Evolutionary conservation across 1,284 basidiomycete species (phyloP), one percentile per base, ranked within the genome.

Genomic region (Erythrobasidium hasegawianum): DNA sequence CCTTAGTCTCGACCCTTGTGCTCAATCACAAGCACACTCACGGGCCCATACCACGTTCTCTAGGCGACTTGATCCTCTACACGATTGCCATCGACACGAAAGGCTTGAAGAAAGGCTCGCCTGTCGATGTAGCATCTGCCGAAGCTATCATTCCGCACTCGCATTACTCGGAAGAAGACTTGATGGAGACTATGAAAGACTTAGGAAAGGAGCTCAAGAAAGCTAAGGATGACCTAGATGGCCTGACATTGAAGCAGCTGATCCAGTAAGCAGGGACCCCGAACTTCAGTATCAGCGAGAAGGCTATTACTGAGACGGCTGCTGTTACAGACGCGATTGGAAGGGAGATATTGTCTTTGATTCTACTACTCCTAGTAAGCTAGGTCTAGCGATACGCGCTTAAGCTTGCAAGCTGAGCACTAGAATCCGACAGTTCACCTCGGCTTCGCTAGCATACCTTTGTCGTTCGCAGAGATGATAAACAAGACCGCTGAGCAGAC

Each of bases 81-180:
- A 73, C 74, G 2, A 76, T 76, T 38, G 75, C 75, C 9, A 70
- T 76, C 54, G 75, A 76, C 59, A 72, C 71, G 3, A 69, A 73
- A 38, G 75, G 73, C 0, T 61, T 76, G 14, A 71, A 73, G 20
- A 72, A 71, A 38, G 62, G 56, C 14, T 20, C 20, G 8, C 24
- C 55, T 0, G 56, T 65, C n/a, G 62, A 65, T 33, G 20, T 49
- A n/a, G 49, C 41, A 11, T 43, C 45, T 22, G 62, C 62, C 4
- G 43, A 58, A 27, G 62, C 62, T 11, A 57, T 65, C 20, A 57
- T 65, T 45, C 22, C 38, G 47, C 47, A 57, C 45, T 57, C 53
- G 33, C 62, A 65, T 45, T 65, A 45, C 41, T 50, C 62, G 24
- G 59, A 68, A 64, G 52, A 68, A 26, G 57, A 68, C 20, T 26